phyloP scores from a whole-genome alignment of 2,329 filamentous ascomycete genomes.

The Aspergillus fijiensis region DNA sequence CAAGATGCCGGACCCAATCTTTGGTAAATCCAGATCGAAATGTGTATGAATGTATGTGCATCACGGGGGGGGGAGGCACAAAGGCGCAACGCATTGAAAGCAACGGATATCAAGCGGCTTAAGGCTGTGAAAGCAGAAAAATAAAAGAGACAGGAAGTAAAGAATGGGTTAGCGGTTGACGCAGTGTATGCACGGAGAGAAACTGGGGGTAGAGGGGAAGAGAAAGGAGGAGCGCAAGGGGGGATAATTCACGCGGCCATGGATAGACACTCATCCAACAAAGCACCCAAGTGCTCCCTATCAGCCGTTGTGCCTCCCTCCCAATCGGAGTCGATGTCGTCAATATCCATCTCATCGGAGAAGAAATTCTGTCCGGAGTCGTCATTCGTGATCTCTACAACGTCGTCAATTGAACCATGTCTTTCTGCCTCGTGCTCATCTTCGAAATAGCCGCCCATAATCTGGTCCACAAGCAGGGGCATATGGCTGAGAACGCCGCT shows the following conservation, averaged over 20 bases:
- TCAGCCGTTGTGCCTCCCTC: constrained; percentile 39
- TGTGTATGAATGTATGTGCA: background rate
- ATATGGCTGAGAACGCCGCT: constrained; percentile 76
- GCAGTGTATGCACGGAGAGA: background rate
- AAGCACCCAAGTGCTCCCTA: constrained; percentile 37
- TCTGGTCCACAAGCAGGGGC: constrained; percentile 68
- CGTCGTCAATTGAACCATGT: constrained; percentile 33
- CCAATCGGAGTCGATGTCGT: constrained; percentile 41
- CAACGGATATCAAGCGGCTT: background rate
- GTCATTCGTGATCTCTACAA: constrained; percentile 19
- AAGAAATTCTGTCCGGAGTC: constrained; percentile 22
- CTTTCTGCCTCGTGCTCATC: constrained; percentile 64
- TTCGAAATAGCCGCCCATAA: constrained; percentile 71
- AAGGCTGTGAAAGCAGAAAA: background rate
- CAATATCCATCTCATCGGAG: constrained; percentile 42
- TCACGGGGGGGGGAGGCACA: background rate
- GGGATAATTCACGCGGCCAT: constrained; percentile 37
- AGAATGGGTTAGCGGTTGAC: background rate
- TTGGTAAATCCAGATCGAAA: background rate
- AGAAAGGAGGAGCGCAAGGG: constrained; percentile 8
- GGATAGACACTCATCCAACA: constrained; percentile 45
- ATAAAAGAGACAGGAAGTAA: background rate
- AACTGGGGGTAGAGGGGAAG: constrained; percentile 5
- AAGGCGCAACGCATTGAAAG: background rate
- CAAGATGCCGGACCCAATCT: constrained; percentile 13